Base-by-base conservation (phyloP, 768 basidiomycete species). In the Strobilomyces dryophilus region DNA sequence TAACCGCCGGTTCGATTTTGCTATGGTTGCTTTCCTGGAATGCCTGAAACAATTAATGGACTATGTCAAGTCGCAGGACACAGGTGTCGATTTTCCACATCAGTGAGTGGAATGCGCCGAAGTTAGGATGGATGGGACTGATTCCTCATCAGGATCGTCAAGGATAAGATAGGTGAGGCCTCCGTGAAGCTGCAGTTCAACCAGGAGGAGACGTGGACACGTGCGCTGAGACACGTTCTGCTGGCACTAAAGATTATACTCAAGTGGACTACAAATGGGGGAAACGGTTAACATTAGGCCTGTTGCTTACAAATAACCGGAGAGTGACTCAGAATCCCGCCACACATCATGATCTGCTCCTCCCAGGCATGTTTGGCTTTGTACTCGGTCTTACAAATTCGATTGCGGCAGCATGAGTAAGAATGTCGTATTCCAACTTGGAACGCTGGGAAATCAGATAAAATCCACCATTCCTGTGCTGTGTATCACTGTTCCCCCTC, bases 131-230 rank as follows among this genome's bases (percentile, higher is more conserved):
- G 17, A 45, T 10, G 12, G 10, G 27, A 31, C 21, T 51, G 12
- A 53, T 14, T 17, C 5, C 11, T 47, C 17, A 37, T 26, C 41
- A 97, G 95, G 64, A 84, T 98, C 49, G 75, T 78, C 39, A 98
- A 92, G 71, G 97, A 99, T 71, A 92, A 87, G 73, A 99, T 99
- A 51, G 95, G 94, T 8, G 94, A 95, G 50, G 88, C 91, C 17
- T 94, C 92, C 1, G 89, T 98, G 57, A 94, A 95, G 70, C 74
- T 95, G 4, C 93, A 95, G 64, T 95, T 97, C 69, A 89, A 88
- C 60, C 91, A 92, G 61, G 95, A 99, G 66, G 95, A 99, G 64
- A 78, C 84, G 0, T 99, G 95, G 95, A 98, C 95, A 21, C 83
- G 92, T 54, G 92, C 94, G 5, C 74, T 98, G 62, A 80, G 92